Conservation (phyloP, 441 rosid genomes). For the Rhodomyrtus psidioides region DNA sequence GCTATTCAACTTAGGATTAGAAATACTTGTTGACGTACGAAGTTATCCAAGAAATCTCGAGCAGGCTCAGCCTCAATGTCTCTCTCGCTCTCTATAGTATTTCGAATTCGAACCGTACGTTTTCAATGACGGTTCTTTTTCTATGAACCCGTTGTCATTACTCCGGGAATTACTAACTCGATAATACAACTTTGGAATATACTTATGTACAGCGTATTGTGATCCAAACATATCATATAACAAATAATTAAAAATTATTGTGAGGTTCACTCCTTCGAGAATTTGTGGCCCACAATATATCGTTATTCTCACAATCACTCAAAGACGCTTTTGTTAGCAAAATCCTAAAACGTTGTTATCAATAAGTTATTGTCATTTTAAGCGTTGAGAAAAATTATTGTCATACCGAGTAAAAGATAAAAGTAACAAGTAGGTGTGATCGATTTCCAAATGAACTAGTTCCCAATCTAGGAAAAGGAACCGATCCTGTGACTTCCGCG, state of each 20-base stretch:
- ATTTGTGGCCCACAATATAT: too few relatives aligned
- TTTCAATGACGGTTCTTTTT: not conserved
- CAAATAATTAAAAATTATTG: too few relatives aligned
- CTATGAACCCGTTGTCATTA: not conserved
- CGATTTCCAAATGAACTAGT: not conserved
- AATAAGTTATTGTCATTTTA: not conserved
- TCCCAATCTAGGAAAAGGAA: not conserved
- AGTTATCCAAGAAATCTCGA: not conserved
- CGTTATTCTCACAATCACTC: too few relatives aligned
- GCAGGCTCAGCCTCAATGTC: not conserved
- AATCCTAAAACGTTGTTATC: not conserved
- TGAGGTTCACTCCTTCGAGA: too few relatives aligned
- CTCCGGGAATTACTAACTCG: not conserved
- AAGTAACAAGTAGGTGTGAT: not conserved
- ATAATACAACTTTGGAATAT: not conserved
- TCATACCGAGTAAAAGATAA: too few relatives aligned
- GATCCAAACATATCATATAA: too few relatives aligned
- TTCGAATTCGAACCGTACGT: not conserved
- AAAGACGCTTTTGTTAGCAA: too few relatives aligned
- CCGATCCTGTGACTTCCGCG: not conserved
- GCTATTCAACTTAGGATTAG: not conserved
- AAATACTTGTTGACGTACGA: not conserved
- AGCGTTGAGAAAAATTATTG: too few relatives aligned
- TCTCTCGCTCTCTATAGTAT: not conserved
- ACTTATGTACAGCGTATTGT: too few relatives aligned